phyloP scores from a whole-genome alignment of 73 alveolate genomes.

The Paramecium caudatum region DNA sequence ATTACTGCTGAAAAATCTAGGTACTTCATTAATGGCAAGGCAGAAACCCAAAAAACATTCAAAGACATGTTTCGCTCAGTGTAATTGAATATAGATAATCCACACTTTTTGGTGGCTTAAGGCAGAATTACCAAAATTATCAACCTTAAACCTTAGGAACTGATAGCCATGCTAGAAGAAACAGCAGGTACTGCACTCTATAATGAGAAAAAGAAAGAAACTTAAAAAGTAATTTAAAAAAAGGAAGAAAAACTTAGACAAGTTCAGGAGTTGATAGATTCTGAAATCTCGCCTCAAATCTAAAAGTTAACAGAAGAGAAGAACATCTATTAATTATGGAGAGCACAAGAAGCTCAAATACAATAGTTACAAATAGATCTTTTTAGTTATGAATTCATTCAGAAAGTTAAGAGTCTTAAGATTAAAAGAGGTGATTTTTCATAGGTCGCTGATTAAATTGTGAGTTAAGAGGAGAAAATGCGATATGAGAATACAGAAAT shows the following conservation, averaged over 20 bases:
- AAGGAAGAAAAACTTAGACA: slow-evolving; percentile 92
- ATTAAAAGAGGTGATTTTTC: slow-evolving; percentile 67
- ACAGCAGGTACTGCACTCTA: slow-evolving; percentile 99
- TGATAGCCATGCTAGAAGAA: slow-evolving; percentile 92
- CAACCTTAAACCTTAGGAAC: slow-evolving; percentile 97
- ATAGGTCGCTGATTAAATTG: slow-evolving; percentile 39
- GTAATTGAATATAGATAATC: slow-evolving; percentile 97
- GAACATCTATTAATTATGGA: slow-evolving; percentile 88
- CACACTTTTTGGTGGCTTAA: slow-evolving; percentile 99
- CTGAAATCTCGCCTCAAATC: slow-evolving; percentile 90
- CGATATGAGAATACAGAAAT: slow-evolving; percentile 33
- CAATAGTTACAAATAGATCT: slow-evolving; percentile 86
- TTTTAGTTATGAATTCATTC: slow-evolving; percentile 83
- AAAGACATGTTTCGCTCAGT: slow-evolving; percentile 91
- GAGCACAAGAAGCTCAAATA: slow-evolving; percentile 84
- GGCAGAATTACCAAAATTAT: slow-evolving; percentile 99
- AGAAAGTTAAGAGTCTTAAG: slow-evolving; percentile 71
- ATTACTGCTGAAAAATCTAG: slow-evolving; percentile 87
- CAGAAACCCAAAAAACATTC: slow-evolving; percentile 89
- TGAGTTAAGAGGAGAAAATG: slow-evolving; percentile 42
- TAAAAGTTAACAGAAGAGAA: slow-evolving; percentile 89
- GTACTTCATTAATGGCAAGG: slow-evolving; percentile 92
- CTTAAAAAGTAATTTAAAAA: slow-evolving; percentile 86
- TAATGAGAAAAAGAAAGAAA: slow-evolving; percentile 95
- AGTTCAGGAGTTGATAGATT: slow-evolving; percentile 87